Base-by-base conservation (phyloP, 495 filamentous ascomycete species). In the Penicillium tannophilum region DNA sequence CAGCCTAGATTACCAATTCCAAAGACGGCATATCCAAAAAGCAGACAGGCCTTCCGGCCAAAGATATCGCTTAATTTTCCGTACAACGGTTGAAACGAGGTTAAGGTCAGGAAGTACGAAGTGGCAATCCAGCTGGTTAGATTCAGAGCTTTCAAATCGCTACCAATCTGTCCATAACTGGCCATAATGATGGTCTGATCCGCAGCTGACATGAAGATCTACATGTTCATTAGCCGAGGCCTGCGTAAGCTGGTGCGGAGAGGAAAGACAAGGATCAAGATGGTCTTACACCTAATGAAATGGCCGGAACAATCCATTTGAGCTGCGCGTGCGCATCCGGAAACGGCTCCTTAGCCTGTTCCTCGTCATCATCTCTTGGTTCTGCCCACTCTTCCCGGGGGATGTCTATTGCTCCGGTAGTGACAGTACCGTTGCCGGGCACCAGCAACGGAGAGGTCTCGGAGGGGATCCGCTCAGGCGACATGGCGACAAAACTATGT, bases 111-210 rank as follows among this genome's bases (percentile, higher is more conserved):
- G 63, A 93, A 90, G 52, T 75, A 82, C 10, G 88, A 86, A 14
- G 91, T 94, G 1, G 90, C 89, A 62, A 96, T 90, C 91, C 91
- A 96, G 36, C 86, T 89, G 9, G 90, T 92, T 63, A 84, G 80
- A 63, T 90, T 91, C 55, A 95, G 73, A 12, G 90, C 89, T 20
- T 90, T 80, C 20, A 95, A 71, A 54, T 94, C 91, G 52, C 83
- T 91, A 24, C 91, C 91, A 65, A 96, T 94, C 49, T 82, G 85
- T 17, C 87, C 90, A 69, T 94, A 95, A 39, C 82, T 87, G 51
- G 86, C 84, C 54, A 93, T 86, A 44, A 92, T 88, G 46, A 96
- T 85, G 1, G 91, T 93, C 67, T 93, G 90, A 69, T 96, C 91
- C 48, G 89, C 84, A 0, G 90, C 88, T 4, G 84, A 79, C 3